Conservation (phyloP, 2,329 filamentous ascomycete species). For the Cytospora chrysosperma region DNA sequence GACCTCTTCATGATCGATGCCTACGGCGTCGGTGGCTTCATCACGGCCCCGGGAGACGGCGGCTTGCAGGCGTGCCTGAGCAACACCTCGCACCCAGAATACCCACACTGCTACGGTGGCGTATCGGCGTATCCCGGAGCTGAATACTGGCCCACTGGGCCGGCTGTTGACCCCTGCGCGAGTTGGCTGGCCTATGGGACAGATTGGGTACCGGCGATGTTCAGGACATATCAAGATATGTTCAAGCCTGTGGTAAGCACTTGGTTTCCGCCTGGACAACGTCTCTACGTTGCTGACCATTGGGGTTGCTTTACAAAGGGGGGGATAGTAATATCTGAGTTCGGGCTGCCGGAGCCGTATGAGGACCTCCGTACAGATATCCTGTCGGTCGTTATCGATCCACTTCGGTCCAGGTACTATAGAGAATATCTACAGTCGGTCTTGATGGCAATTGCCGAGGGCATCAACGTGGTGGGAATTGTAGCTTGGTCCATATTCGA, state of each 20-base stretch:
- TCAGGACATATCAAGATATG: constrained; percentile 12
- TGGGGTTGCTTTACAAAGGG: background rate
- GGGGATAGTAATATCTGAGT: constrained; percentile 12
- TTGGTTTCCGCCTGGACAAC: background rate
- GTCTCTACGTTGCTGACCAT: background rate
- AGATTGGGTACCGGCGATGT: constrained; percentile 6
- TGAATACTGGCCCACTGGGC: constrained; percentile 10
- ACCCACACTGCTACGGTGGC: background rate
- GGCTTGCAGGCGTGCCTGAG: constrained; percentile 2
- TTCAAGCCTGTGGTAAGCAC: constrained; percentile 4
- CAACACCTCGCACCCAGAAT: background rate
- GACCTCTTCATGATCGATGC: constrained; percentile 14
- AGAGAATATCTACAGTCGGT: constrained; percentile 12
- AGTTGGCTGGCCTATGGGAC: constrained; percentile 9
- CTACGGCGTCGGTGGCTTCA: background rate
- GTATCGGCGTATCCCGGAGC: constrained; percentile 3
- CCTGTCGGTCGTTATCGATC: constrained; percentile 3
- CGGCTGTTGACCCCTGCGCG: constrained; percentile 10
- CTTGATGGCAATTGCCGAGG: constrained; percentile 6
- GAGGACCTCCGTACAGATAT: constrained; percentile 5
- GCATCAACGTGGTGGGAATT: constrained; percentile 6
- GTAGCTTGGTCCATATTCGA: constrained; percentile 4
- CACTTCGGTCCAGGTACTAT: constrained; percentile 11
- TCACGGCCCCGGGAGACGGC: constrained; percentile 1
- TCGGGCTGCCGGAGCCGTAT: constrained; percentile 8